phyloP scores from a whole-genome alignment of 148 eudicot species.

The Oxyria digyna region DNA sequence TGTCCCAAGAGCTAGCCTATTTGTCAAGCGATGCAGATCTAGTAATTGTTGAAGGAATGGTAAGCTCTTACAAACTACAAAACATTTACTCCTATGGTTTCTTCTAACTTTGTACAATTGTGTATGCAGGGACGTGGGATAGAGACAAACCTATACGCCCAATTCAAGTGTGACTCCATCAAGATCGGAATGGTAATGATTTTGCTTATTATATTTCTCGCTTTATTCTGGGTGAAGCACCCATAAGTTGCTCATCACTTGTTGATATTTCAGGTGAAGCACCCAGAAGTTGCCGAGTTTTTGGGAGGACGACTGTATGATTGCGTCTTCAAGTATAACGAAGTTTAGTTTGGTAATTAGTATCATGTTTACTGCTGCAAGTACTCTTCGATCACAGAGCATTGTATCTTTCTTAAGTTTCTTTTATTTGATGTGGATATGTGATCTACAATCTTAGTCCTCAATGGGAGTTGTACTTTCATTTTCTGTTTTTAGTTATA shows the following conservation, averaged over 20 bases:
- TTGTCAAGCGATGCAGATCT: conserved; percentile 88
- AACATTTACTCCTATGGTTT: too few species aligned
- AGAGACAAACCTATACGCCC: conserved; percentile 97
- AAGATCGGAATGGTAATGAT: conserved; percentile 87
- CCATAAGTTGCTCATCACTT: background rate
- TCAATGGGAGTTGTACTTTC: too few species aligned
- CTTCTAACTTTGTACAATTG: background rate
- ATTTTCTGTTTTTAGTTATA: too few species aligned
- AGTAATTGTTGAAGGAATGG: conserved; percentile 96
- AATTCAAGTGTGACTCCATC: conserved; percentile 87
- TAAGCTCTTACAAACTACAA: conserved; percentile 26
- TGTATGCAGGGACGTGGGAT: conserved; percentile 85
- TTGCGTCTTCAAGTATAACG: conserved; percentile 89
- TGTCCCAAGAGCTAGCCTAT: conserved; percentile 90
- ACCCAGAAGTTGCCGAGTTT: conserved; percentile 92
- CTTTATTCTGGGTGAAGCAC: background rate
- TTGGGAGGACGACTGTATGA: conserved; percentile 95
- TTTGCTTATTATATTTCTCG: background rate
- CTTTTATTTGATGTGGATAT: background rate
- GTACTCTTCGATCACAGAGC: background rate
- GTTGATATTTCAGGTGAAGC: conserved; percentile 58
- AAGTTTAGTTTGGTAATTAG: conserved; percentile 16
- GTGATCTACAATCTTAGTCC: background rate
- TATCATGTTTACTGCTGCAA: too few species aligned
- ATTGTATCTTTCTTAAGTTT: too few species aligned